phyloP scores from a whole-genome alignment of 495 filamentous ascomycete species.

The Friedmanniomyces simplex region DNA sequence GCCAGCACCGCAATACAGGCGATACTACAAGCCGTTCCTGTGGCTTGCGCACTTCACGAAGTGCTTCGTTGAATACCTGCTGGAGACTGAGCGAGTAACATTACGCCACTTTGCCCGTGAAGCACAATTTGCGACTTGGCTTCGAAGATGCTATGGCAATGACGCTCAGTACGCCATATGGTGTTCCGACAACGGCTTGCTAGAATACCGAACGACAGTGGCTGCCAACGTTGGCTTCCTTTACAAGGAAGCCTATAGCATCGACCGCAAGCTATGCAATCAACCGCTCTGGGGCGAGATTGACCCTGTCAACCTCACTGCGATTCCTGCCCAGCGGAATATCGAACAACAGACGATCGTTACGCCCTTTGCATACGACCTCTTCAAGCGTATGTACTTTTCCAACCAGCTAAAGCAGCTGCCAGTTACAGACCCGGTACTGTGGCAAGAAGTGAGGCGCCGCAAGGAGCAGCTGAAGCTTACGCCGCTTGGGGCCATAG shows the following conservation, averaged over 20 bases:
- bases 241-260: constrained; percentile 44
- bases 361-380: constrained; percentile 53
- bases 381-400: constrained; percentile 54
- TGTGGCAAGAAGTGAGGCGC: not conserved
- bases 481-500: not conserved
- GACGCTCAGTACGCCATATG: constrained; percentile 6
- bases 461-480: constrained; percentile 13
- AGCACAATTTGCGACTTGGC: constrained; percentile 44
- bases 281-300: constrained; percentile 42
- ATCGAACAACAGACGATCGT: constrained; percentile 45
- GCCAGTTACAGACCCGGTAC: not conserved
- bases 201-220: constrained; percentile 49
- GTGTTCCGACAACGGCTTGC: not conserved
- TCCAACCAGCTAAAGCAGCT: constrained; percentile 33
- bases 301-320: constrained; percentile 22
- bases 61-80: constrained; percentile 54
- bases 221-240: constrained; percentile 50
- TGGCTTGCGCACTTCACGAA: constrained; percentile 61
- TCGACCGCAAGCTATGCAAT: constrained; percentile 13
- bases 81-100: constrained; percentile 29
- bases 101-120: constrained; percentile 41
- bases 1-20: constrained; percentile 46
- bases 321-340: constrained; percentile 6
- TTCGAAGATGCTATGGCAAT: constrained; percentile 33
- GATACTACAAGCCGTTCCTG: constrained; percentile 49